Evolutionary conservation across 305 asterid genomes (phyloP).

Genomic region (Lippia alba): DNA sequence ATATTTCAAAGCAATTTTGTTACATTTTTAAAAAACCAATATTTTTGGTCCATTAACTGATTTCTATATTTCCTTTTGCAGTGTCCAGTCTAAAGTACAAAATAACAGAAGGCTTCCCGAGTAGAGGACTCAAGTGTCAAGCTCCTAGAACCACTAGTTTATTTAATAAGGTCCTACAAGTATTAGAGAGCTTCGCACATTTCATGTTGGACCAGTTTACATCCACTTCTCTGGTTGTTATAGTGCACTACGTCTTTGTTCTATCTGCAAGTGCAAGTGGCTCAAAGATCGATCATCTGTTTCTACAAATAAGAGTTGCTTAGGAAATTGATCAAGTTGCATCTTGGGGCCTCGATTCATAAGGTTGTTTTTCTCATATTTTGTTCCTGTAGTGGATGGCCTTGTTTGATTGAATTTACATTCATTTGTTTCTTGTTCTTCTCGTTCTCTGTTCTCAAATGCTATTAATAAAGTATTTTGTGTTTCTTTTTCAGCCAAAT

Average conservation of each 20-base stretch:
- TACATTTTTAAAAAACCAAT: background rate
- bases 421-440: constrained; percentile 35
- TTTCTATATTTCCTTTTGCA: constrained; percentile 32
- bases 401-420: constrained; percentile 35
- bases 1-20: background rate
- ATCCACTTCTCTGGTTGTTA: constrained; percentile 38
- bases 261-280: constrained; percentile 38
- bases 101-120: constrained; percentile 55
- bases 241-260: constrained; percentile 37
- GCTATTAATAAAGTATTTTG: constrained; percentile 30
- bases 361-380: constrained; percentile 14
- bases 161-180: constrained; percentile 55
- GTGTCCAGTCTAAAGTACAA: constrained; percentile 27
- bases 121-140: constrained; percentile 29
- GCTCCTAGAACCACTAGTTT: constrained; percentile 20
- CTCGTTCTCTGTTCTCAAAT: constrained; percentile 22
- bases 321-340: constrained; percentile 11
- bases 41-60: background rate
- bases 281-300: constrained; percentile 30
- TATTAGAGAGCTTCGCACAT: constrained; percentile 21
- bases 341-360: constrained; percentile 17
- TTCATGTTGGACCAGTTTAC: constrained; percentile 43
- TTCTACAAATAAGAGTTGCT: constrained; percentile 29
- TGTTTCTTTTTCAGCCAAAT: background rate
- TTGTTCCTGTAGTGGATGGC: constrained; percentile 31